Base-by-base conservation (phyloP, 2,329 filamentous ascomycete species). In the Aspergillus niger region DNA sequence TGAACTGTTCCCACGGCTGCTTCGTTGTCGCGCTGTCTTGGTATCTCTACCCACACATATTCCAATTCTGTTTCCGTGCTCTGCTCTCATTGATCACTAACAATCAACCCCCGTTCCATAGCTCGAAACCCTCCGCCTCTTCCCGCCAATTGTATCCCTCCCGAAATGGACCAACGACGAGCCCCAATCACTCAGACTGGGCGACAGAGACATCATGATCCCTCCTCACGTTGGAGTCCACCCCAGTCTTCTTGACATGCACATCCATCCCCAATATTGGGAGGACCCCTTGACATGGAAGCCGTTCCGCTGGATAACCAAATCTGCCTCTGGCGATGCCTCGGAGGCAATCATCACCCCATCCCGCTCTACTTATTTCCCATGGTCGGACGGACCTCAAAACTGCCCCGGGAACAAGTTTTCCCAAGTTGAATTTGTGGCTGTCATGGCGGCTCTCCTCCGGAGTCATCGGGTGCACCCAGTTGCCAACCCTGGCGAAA, bases 51-150 rank as follows among this genome's bases (percentile, higher is more conserved):
- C 11, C 2, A 30, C 28, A 8, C 0, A 30, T 10, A 13, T 5
- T 5, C 0, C 11, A 5, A 5, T 36, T 11, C 11, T 13, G 3
- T 5, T 36, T 36, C 6, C 22, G 1, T 10, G 2, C 8, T 8
- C 22, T 11, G 5, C 17, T 3, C 6, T n/a, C 4, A 13, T 1
- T 22, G 6, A 1, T 20, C 17, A 5, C 26, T n/a, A 17, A 52
- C 30, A 3, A 8, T n/a, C 4, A 20, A 38, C 5, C 3, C 8
- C 11, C 11, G 7, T 22, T 1, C 50, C 8, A 24, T 17, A 60
- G 58, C 36, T 60, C 11, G 58, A 60, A 47, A 60, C 58, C 11
- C 36, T 60, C 26, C 58, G 58, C n/a, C 58, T 60, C 32, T 60
- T 26, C 5, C 58, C 58, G 3, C 53, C 58, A 1, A 60, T 60